Percentiles rank a stretch among this genome's conserved stretches.
phyloP scores from a whole-genome alignment of 495 filamentous ascomycete genomes.

The Cercophora sp. region DNA sequence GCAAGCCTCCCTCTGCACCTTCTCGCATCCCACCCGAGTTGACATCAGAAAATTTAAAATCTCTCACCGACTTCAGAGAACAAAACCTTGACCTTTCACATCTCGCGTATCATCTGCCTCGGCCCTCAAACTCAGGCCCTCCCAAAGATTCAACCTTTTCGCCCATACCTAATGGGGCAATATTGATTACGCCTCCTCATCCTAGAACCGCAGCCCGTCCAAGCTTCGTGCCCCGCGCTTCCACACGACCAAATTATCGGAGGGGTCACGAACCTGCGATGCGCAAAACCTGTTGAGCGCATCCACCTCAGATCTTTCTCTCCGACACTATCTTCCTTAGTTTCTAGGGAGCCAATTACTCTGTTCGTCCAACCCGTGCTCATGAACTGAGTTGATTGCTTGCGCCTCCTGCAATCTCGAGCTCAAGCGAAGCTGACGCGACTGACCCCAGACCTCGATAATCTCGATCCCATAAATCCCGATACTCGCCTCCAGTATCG shows the following conservation, averaged over 20 bases:
- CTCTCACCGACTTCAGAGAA: too few species aligned
- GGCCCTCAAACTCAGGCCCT: too few species aligned
- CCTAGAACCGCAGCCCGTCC: too few species aligned
- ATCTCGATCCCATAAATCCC: constrained; percentile 46
- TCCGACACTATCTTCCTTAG: neutral
- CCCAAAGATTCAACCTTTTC: too few species aligned
- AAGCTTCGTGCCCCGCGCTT: neutral
- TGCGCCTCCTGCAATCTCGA: constrained; percentile 91
- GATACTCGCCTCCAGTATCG: constrained; percentile 55
- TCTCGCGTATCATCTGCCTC: too few species aligned
- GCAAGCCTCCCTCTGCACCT: constrained; percentile 1
- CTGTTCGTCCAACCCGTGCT: too few species aligned
- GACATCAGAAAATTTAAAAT: constrained; percentile 22
- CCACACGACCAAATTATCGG: neutral
- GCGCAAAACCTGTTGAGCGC: neutral
- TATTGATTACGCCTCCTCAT: too few species aligned
- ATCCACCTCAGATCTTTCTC: neutral
- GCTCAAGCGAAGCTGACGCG: too few species aligned
- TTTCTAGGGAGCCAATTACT: too few species aligned
- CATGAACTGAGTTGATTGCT: constrained; percentile 90
- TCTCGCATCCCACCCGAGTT: constrained; percentile 23
- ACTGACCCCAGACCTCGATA: constrained; percentile 98
- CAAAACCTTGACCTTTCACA: too few species aligned
- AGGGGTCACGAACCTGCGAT: constrained; percentile 1
- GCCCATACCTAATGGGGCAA: too few species aligned